Base-by-base conservation (phyloP, 2,329 filamentous ascomycete species). In the Fusarium papillatum region DNA sequence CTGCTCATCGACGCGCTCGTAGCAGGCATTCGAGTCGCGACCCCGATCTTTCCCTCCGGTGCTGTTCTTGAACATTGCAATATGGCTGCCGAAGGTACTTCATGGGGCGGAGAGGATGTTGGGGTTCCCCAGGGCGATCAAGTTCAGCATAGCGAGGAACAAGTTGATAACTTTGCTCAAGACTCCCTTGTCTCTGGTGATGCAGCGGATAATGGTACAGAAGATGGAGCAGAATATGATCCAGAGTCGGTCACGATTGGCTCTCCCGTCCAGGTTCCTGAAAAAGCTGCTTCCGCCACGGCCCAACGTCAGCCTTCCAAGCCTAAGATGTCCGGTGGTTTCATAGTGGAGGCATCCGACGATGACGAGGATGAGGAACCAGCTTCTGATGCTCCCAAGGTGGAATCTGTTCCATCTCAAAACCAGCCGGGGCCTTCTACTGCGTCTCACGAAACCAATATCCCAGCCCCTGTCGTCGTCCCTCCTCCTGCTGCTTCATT, bases 281-380 rank as follows among this genome's bases (percentile, higher is more conserved):
- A 83, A 69, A 77, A 79, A 71, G 68, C 78, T 53, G 76, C 79
- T 59, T 78, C 81, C 43, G 74, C 80, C 38, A 78, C 78, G 36
- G 75, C 77, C 19, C 83, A 82, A 71, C 80, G 76, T 66, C 76
- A 78, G 70, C 41, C 81, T 7, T 77, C 83, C 70, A 93, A 93
- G 83, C 91, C 89, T 39, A 91, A 90, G 82, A 90, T 87, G 72
- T 87, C 89, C 29, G 90, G 89, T 50, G 90, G 90, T 55, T 92
- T 92, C 83, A 83, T 92, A 80, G 86, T 91, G 78, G 89, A 88
- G 81, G 90, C 89, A 66, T 91, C 90, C 36, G 90, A 92, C 75
- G 89, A 90, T 39, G 90, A 91, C 74, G 89, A 90, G 43, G 90
- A 91, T 78, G 90, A 84, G 22, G 80, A 82, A 71, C 77, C 81